phyloP scores from a whole-genome alignment of 2,329 filamentous ascomycete species.

The Calonectria pseudoturangicola region DNA sequence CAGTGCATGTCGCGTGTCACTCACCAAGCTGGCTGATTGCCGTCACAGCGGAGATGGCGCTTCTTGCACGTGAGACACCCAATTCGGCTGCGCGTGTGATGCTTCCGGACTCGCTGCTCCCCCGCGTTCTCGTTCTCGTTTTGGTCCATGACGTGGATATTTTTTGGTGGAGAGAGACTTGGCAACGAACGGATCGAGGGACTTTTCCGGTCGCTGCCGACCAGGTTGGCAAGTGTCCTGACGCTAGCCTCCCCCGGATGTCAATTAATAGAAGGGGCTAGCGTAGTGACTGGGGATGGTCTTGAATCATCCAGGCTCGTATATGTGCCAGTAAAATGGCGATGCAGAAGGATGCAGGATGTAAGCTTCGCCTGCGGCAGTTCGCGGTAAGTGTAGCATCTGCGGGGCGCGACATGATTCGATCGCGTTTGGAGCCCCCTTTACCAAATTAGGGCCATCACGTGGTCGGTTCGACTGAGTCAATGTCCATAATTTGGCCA shows the following conservation, averaged over 20 bases:
- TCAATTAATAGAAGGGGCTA: neutral
- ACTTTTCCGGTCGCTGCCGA: neutral
- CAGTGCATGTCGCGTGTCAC: neutral
- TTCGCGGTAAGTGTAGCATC: neutral
- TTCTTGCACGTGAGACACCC: slow-evolving; percentile 50
- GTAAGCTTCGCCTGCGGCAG: neutral
- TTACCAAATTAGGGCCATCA: neutral
- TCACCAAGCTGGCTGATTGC: slow-evolving; percentile 33
- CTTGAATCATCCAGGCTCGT: slow-evolving; percentile 2
- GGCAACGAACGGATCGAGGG: neutral
- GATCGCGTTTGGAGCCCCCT: neutral
- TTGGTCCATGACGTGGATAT: slow-evolving; percentile 5
- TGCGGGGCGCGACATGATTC: slow-evolving; percentile 15
- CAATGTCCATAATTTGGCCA: neutral
- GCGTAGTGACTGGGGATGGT: slow-evolving; percentile 1
- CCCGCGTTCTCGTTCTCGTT: neutral
- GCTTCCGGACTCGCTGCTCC: slow-evolving; percentile 38
- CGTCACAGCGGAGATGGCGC: slow-evolving; percentile 51
- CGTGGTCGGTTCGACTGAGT: neutral
- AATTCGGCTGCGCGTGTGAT: slow-evolving; percentile 48
- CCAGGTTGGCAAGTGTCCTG: neutral
- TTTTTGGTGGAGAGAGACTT: slow-evolving; percentile 1
- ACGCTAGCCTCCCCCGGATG: slow-evolving; percentile 1
- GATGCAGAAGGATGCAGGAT: neutral
- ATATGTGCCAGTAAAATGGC: slow-evolving; percentile 12